Evolutionary conservation across 2,329 filamentous ascomycete species (phyloP), one percentile per base, ranked within the genome.

Genomic region (Sordariomycetes sp.): DNA sequence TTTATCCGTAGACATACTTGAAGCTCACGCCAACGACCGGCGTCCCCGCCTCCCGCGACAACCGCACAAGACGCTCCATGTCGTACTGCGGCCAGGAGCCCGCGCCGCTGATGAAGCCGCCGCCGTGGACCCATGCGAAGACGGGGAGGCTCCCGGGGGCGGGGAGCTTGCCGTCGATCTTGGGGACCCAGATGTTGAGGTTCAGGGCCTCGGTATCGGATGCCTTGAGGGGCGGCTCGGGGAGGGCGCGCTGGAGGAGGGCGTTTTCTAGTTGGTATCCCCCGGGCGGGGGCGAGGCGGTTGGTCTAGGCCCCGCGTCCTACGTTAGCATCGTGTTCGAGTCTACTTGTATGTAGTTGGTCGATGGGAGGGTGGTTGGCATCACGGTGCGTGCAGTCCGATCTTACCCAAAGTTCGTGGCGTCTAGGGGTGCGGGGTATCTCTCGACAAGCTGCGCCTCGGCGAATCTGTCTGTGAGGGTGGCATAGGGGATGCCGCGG

Each of bases 11-110:
- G 1, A 52, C 68, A 60, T 63, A 76, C 74, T 75, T 76, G 56
- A 75, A 70, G 28, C 24, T 28, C 24, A 52, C 51, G 51, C 51
- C 51, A 17, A 52, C 25, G n/a, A 52, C 22, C 4, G 77, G 77
- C 34, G 71, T 67, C 0, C 69, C 71, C n/a, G 69, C 69, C 17
- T 73, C 69, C 0, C 65, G 64, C 0, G 75, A 75, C 4, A 76
- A 61, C 60, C 70, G 70, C 5, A 79, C 75, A 5, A 81, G 60
- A 1, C 71, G 65, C 4, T 66, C 65, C 22, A 73, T 65, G 59
- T 80, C 73, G 60, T 76, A 78, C 42, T 80, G 75, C 1, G 77
- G 78, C 70, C 76, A 81, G 52, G 71, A 77, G 50, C 72, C 76
- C 2, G 75, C 75, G 2, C 77, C 78, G 2, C 74, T 69, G 2